Percentiles rank a stretch among this genome's conserved stretches.
These are phyloP conservation scores for Epichloe uncinata DNA, from an alignment of 2,329 filamentous ascomycete species.

Conservation along the genomic window DNA sequence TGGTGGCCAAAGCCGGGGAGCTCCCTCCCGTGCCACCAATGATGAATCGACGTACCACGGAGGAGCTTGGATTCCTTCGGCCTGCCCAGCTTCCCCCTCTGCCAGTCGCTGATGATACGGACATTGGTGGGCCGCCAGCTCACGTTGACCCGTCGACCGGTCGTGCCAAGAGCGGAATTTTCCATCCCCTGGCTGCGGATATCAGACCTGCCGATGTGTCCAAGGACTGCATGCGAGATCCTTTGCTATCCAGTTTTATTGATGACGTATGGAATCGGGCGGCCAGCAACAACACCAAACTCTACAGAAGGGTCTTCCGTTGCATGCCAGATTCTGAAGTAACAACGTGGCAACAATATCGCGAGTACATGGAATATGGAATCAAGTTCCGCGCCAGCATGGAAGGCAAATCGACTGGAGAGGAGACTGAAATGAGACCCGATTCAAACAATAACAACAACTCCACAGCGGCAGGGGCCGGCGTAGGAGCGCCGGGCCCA, in stretches of 20 bases:
- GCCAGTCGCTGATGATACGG: slow-evolving; percentile 61
- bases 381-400: slow-evolving; percentile 61
- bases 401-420: slow-evolving; percentile 38
- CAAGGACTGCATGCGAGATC: slow-evolving; percentile 91
- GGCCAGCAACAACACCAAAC: slow-evolving; percentile 88
- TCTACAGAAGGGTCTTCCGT: slow-evolving; percentile 86
- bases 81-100: slow-evolving; percentile 60
- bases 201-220: slow-evolving; percentile 62
- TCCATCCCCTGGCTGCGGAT: slow-evolving; percentile 48
- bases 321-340: slow-evolving; percentile 97
- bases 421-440: slow-evolving; percentile 34
- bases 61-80: slow-evolving; percentile 54
- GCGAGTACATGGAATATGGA: slow-evolving; percentile 65
- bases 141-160: slow-evolving; percentile 37
- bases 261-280: slow-evolving; percentile 78
- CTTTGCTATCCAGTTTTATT: slow-evolving; percentile 68
- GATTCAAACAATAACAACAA: slow-evolving; percentile 18
- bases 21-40: slow-evolving; percentile 46
- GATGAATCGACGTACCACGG: slow-evolving; percentile 46
- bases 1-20: slow-evolving; percentile 28
- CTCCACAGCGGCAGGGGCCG: slow-evolving; percentile 23
- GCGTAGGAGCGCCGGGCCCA: slow-evolving; percentile 29
- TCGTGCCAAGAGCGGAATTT: slow-evolving; percentile 28
- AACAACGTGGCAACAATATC: slow-evolving; percentile 84
- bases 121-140: slow-evolving; percentile 64